Base-by-base conservation (phyloP, 2,329 filamentous ascomycete species). In the Rhynchosporium secalis region DNA sequence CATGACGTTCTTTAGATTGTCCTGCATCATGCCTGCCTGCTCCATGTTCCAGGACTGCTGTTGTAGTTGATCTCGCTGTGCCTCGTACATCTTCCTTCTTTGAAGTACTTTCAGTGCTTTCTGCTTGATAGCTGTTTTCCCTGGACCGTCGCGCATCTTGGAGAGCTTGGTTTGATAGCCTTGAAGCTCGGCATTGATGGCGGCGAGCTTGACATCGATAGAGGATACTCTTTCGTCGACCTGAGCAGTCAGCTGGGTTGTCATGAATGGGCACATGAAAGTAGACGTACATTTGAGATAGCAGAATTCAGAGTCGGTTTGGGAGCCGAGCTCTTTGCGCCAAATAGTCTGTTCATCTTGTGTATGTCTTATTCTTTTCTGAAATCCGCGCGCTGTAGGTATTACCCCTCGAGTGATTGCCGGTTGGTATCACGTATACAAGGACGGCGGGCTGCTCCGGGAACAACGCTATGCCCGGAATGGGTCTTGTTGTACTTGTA, bases 11-110 rank as follows among this genome's bases (percentile, higher is more conserved):
- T 96, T 95, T 58, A 99, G 84, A 74, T 98, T 98, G 78, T 98
- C 94, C 79, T 96, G 92, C 94, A 98, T 97, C 84, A 93, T 96
- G 75, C 90, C 90, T 3, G 94, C 93, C 78, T 97, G 93, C 79
- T 98, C 93, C 93, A 99, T 97, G 79, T 98, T 98, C 93, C 93
- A 98, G 28, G 91, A 91, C 78, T 99, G 95, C 68, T 89, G 85
- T 78, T 96, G 90, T 59, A 98, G 86, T 78, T 98, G 93, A 72
- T 97, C 92, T 68, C 94, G 91, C 78, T 97, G 92, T 3, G 86
- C 83, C 78, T 99, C 95, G 85, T 96, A 96, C 77, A 93, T 89
- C 75, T 96, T 96, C 70, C 94, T 89, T 63, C 92, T 90, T 78
- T 96, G 92, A 2, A 98, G 87, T 10, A 98, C 87, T 72, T 96